Percentiles rank a stretch among this genome's conserved stretches.
Conservation (phyloP, 225 moss, liverwort and hornwort genomes). For the Antitrichia curtipendula region DNA sequence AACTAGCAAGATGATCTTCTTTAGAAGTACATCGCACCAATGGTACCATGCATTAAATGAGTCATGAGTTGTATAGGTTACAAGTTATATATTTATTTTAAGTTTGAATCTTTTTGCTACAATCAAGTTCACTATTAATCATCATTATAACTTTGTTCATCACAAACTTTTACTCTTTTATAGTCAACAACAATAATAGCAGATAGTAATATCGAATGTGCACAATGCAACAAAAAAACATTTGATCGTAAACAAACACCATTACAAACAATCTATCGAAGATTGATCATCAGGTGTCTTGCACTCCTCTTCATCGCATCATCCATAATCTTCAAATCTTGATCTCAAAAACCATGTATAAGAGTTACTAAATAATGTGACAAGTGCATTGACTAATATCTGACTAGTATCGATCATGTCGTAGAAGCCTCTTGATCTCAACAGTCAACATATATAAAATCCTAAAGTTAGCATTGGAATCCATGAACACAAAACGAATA, state of each 20-base stretch:
- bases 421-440: fast-evolving
- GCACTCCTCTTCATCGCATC: neutral
- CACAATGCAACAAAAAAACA: neutral
- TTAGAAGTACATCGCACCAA: neutral
- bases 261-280: neutral
- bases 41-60: neutral
- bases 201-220: neutral
- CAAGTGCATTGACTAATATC: fast-evolving
- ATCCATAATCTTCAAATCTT: too few relatives aligned
- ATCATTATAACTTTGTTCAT: too few relatives aligned
- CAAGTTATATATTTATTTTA: neutral
- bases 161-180: neutral
- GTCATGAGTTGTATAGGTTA: neutral
- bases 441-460: too few relatives aligned
- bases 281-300: neutral
- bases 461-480: neutral
- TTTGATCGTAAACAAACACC: neutral
- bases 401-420: neutral
- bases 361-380: fast-evolving
- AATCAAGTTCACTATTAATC: fast-evolving
- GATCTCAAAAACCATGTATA: fast-evolving
- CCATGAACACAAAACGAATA: too few relatives aligned
- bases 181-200: neutral
- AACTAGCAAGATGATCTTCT: neutral
- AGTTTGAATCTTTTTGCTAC: neutral